Conservation (phyloP, 1,139 yeast genomes). For the Protomyces gravidus region DNA sequence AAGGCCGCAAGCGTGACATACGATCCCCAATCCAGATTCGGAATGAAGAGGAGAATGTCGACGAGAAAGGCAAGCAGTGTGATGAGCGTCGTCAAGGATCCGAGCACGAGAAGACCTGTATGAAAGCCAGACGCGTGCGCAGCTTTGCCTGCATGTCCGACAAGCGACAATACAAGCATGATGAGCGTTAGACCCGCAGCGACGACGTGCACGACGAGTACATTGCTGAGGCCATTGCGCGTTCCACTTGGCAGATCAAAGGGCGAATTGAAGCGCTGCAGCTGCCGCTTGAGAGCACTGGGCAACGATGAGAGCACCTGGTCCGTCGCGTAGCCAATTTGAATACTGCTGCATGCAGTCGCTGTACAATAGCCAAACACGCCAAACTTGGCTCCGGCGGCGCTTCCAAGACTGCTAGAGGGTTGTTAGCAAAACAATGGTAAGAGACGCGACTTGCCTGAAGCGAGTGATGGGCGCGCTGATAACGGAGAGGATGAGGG, state of each 20-base stretch:
- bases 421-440: conserved; percentile 34
- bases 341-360: conserved; percentile 49
- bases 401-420: conserved; percentile 42
- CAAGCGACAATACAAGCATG: conserved; percentile 43
- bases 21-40: conserved; percentile 53
- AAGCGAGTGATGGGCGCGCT: conserved; percentile 59
- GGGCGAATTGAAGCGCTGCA: conserved; percentile 43
- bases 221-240: conserved; percentile 61
- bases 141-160: conserved; percentile 45
- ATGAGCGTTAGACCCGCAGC: conserved; percentile 73
- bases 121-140: conserved; percentile 42
- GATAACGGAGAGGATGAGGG: conserved; percentile 53
- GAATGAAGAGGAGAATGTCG: conserved; percentile 52
- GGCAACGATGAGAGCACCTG: not conserved
- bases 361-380: conserved; percentile 74
- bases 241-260: conserved; percentile 52
- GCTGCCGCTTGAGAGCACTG: not conserved
- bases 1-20: conserved; percentile 52
- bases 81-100: conserved; percentile 49
- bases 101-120: conserved; percentile 44
- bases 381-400: conserved; percentile 53
- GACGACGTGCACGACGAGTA: conserved; percentile 74
- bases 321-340: conserved; percentile 49
- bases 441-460: conserved; percentile 43
- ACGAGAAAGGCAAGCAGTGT: conserved; percentile 52